These are phyloP conservation scores for Xylaria castorea DNA, from an alignment of 495 filamentous ascomycete genomes.

Conservation along the genomic window DNA sequence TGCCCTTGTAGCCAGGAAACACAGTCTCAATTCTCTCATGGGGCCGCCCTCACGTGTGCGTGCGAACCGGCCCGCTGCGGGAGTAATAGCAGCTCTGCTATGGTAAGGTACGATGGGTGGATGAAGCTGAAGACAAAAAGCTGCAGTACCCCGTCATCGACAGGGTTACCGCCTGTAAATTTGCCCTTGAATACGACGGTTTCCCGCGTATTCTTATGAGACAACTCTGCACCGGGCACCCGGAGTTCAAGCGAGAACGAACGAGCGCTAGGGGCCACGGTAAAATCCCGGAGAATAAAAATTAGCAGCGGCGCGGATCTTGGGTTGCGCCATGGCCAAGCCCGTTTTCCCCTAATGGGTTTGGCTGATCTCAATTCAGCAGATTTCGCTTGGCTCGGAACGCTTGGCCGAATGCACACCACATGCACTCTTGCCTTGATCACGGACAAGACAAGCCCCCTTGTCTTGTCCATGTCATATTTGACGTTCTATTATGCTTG, in stretches of 20 bases:
- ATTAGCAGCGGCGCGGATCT: conserved; percentile 3
- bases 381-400: neutral
- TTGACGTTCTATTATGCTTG: neutral
- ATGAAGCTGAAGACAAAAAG: neutral
- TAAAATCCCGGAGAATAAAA: neutral
- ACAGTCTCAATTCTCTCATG: conserved; percentile 12
- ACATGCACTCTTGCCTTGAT: conserved; percentile 13
- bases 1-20: neutral
- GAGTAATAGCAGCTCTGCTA: neutral
- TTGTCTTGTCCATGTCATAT: neutral
- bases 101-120: neutral
- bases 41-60: conserved; percentile 4
- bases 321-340: conserved; percentile 2
- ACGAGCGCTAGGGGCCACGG: neutral
- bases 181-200: neutral
- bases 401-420: conserved; percentile 5
- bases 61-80: neutral
- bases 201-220: neutral
- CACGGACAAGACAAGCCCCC: neutral
- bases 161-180: conserved; percentile 9
- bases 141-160: neutral
- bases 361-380: neutral
- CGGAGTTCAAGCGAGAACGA: conserved; percentile 7
- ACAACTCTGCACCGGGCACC: neutral
- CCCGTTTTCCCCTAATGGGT: neutral